Evolutionary conservation across 768 basidiomycete genomes (phyloP), one percentile per base, ranked within the genome.

Genomic region (Trametes elegans): DNA sequence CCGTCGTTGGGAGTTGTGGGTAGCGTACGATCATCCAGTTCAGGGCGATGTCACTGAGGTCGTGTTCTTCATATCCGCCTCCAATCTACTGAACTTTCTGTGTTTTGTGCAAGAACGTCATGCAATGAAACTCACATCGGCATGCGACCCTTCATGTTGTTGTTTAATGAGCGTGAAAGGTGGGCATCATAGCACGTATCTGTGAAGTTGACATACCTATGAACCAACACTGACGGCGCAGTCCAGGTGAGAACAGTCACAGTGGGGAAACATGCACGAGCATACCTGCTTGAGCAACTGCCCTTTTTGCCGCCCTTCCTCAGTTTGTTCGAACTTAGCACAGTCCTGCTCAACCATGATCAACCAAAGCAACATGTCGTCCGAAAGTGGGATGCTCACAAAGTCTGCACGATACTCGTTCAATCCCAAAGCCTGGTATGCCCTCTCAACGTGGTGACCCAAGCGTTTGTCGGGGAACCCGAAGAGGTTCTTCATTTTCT

Each of bases 401-500:
- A 89, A 90, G 64, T 89, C 87, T 13, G 70, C 74, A 46, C 88
- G 74, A 28, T 74, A 76, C 67, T 90, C 88, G 56, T 89, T 78
- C 19, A 89, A 68, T 18, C 87, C 88, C 41, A 90, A 67, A 1
- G 87, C 84, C 51, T 90, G 88, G 62, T 81, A 88, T 1, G 85
- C 85, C 24, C 74, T 68, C 58, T 85, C 75, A 23, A 90, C 70
- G 64, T 90, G 87, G 24, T 77, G 72, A 29, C 87, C 87, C 10
- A 90, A 71, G 16, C 70, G 56, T 10, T 71, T 74, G 62, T 88
- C 83, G 10, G 75, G 76, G 64, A 89, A 88, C 19, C 88, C 88
- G 60, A 87, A 88, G 3, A 87, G 69, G 4, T 74, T 76, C 49
- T 70, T 74, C 13, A 76, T 66, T 51, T 75, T 76, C 14, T 74